Evolutionary conservation across 1,284 basidiomycete species (phyloP), one percentile per base, ranked within the genome.

Genomic region (Coniophora puteana): DNA sequence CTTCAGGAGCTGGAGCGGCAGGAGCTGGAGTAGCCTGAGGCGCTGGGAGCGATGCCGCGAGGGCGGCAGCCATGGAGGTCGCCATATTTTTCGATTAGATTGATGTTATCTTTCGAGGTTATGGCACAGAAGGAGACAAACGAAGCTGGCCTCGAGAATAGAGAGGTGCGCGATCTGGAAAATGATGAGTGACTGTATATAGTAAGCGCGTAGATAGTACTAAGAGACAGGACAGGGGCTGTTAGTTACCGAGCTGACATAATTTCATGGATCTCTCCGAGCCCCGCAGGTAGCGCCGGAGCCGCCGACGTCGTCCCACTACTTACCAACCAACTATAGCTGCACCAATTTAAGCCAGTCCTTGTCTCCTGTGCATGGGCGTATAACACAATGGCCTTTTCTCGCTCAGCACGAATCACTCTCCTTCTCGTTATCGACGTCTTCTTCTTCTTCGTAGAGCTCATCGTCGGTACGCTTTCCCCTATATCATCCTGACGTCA

Each of bases 401-500:
- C 87, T 51, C 79, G 89, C 49, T 78, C 85, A 32, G 69, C 83
- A 6, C 75, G 85, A 55, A 94, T 95, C 57, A 81, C 80, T 32
- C 72, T 89, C 48, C 74, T 96, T 35, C 74, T 97, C 33, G 71
- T 77, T 43, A 91, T 99, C 44, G 94, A 98, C 64, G 63, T 89
- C 6, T 36, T 84, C 39, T 99, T 99, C 73, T 95, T 99, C 68
- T 80, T 98, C 55, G 71, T 97, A 43, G 96, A 98, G 63, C 78
- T 96, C 59, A 80, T 89, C 48, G 79, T 79, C 49, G 89, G 89
- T 82, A 78, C 66, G 45, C 10, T 14, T 21, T 37, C 45, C 35
- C 24, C 18, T n/a, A 24, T 12, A 20, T 2, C 16, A 26, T 24
- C 10, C 3, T 34, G 47, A 22, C 22, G 4, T 23, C 27, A 21